Evolutionary conservation across 495 filamentous ascomycete genomes (phyloP).

Genomic region (Clavariopsis aquatica): DNA sequence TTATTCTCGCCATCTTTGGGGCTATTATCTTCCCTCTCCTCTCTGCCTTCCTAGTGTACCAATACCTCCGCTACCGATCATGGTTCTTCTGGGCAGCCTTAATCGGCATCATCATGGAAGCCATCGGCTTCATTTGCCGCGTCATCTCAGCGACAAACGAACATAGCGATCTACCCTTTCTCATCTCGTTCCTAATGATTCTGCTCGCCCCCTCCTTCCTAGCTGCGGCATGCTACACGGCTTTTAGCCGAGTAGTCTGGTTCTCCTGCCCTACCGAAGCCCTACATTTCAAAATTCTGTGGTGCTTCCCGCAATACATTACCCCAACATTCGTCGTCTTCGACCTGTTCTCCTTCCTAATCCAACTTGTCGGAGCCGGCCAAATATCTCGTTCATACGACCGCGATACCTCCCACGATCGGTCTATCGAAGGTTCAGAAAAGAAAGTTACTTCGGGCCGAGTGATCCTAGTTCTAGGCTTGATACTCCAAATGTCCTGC

Average conservation of each 20-base stretch:
- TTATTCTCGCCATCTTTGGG: slow-evolving; percentile 24
- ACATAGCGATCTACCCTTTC: slow-evolving; percentile 23
- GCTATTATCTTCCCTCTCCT: slow-evolving; percentile 25
- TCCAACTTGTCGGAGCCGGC: slow-evolving; percentile 23
- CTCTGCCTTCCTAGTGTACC: slow-evolving; percentile 25
- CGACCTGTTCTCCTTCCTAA: slow-evolving; percentile 29
- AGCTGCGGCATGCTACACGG: slow-evolving; percentile 31
- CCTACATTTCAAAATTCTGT: slow-evolving; percentile 25
- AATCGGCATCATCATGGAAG: slow-evolving; percentile 22
- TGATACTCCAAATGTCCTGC: slow-evolving; percentile 28
- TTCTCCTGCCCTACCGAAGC: slow-evolving; percentile 21
- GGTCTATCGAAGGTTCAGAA: slow-evolving; percentile 22
- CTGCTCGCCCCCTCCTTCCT: slow-evolving; percentile 32
- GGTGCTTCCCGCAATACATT: slow-evolving; percentile 29
- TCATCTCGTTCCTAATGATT: slow-evolving; percentile 32
- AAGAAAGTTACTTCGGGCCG: slow-evolving; percentile 20
- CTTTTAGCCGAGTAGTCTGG: slow-evolving; percentile 31
- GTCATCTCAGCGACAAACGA: slow-evolving; percentile 25
- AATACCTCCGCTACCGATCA: slow-evolving; percentile 30
- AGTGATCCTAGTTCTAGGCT: slow-evolving; percentile 24
- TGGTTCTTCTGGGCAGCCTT: slow-evolving; percentile 33
- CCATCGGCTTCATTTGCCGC: slow-evolving; percentile 27
- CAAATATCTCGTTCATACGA: slow-evolving; percentile 24
- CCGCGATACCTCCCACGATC: slow-evolving; percentile 7
- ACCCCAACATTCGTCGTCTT: slow-evolving; percentile 31